These are phyloP conservation scores for Carex littledalei DNA, from an alignment of 176 grass and related monocot species.

Conservation along the genomic window DNA sequence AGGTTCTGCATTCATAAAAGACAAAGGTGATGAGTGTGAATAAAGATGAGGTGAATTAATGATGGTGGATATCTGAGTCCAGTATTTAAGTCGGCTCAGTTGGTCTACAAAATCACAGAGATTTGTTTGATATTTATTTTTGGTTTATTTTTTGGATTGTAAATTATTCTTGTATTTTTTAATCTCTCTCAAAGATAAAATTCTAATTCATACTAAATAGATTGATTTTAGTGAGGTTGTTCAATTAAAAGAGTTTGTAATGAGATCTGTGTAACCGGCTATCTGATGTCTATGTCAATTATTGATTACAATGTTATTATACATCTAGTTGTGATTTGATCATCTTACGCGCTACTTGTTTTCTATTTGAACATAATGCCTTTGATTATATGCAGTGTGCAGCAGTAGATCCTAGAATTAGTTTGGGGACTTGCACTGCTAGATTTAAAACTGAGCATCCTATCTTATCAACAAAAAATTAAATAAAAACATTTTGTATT, in stretches of 20 bases:
- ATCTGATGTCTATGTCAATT: conserved; percentile 6
- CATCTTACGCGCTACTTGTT: not conserved
- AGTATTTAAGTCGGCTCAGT: conserved; percentile 22
- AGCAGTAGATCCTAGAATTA: not conserved
- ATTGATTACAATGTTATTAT: not conserved
- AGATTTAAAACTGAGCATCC: not conserved
- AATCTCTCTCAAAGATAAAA: not conserved
- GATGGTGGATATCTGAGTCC: not conserved
- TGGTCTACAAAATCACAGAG: not conserved
- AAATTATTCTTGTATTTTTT: not conserved
- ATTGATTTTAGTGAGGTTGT: conserved; percentile 9
- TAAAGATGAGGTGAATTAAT: not conserved
- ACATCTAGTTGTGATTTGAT: not conserved
- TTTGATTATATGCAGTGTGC: not conserved
- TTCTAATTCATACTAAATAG: not conserved
- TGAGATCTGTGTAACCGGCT: conserved; percentile 6
- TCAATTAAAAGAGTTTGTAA: conserved; percentile 8
- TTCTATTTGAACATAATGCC: not conserved
- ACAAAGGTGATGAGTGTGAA: not conserved
- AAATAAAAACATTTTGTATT: not conserved
- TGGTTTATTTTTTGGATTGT: not conserved
- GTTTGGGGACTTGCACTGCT: not conserved
- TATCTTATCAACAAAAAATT: not conserved
- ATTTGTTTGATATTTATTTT: not conserved
- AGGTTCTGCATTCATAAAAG: conserved; percentile 13